Base-by-base conservation (phyloP, 1,139 yeast species). In the Zygosaccharomyces sapae region DNA sequence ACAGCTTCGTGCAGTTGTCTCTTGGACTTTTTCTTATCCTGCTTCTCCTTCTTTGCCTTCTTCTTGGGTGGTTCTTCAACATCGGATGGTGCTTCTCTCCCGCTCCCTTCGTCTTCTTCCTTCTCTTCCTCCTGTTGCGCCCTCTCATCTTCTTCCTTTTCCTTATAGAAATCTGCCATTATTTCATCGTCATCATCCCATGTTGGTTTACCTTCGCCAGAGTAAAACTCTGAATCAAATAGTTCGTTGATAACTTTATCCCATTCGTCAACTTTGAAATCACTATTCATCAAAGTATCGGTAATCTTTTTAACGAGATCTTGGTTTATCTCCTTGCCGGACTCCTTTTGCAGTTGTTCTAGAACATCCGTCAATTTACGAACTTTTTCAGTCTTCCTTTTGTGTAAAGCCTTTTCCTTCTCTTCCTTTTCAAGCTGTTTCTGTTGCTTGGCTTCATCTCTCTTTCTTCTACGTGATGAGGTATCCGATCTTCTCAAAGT, bases 261-360 rank as follows among this genome's bases (percentile, higher is more conserved):
- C 98, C 98, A 94, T 53, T 86, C 95, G 36, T 83, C 80, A 60
- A 86, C 90, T 56, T 88, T 90, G 65, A 88, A 94, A 63, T 92
- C 97, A 46, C 85, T 95, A 45, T 86, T 86, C 53, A 94, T 70
- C 56, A 89, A 75, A 35, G 83, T 74, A 48, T 84, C 85, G 4
- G 90, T 87, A 6, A 85, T 83, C 52, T 73, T 76, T 49, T 77
- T 71, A 33, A 85, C 82, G 38, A 76, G 70, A 8, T 59, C 63
- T 43, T 79, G 85, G 52, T 81, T 84, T 37, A 81, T 75, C 13
- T 85, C 90, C 25, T 79, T 83, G 9, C 96, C 97, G 41, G 88
- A 86, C 10, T 89, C 95, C 55, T 85, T 81, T 64, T 83, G 84
- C 51, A 94, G 78, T 57, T 85, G 81, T 47, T 78, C 79, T 52